Conservation (phyloP, 495 filamentous ascomycete species). For the Penicillium arizonense region DNA sequence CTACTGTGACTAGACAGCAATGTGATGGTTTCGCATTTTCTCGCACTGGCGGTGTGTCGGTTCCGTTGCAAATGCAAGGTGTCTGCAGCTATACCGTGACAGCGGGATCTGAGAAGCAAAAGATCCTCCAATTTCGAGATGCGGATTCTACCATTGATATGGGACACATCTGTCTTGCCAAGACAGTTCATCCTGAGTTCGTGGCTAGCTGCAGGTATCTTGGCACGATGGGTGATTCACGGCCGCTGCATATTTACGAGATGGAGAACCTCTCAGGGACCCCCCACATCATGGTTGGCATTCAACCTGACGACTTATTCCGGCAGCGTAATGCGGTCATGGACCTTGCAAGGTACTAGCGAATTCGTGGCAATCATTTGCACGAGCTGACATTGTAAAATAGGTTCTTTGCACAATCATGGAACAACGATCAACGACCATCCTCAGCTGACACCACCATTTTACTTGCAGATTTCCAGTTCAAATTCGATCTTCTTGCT, state of each 20-base stretch:
- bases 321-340: conserved; percentile 8
- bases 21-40: conserved; percentile 9
- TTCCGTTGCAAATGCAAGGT: conserved; percentile 17
- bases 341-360: conserved; percentile 16
- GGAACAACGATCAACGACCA: conserved; percentile 10
- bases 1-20: conserved; percentile 8
- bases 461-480: background rate
- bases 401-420: conserved; percentile 17
- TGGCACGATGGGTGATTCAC: conserved; percentile 9
- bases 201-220: conserved; percentile 9
- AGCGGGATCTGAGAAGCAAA: conserved; percentile 11
- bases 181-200: conserved; percentile 8
- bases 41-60: conserved; percentile 2
- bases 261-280: conserved; percentile 18
- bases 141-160: conserved; percentile 11
- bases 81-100: conserved; percentile 25
- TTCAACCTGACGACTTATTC: conserved; percentile 7
- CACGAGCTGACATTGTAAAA: conserved; percentile 4
- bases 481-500: background rate
- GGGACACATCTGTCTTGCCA: conserved; percentile 7
- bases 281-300: conserved; percentile 12
- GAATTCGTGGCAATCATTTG: conserved; percentile 4
- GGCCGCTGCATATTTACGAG: conserved; percentile 14
- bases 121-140: conserved; percentile 21
- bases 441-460: conserved; percentile 3